Base-by-base conservation (phyloP, 2,329 filamentous ascomycete species). In the Sporothrix luriei region DNA sequence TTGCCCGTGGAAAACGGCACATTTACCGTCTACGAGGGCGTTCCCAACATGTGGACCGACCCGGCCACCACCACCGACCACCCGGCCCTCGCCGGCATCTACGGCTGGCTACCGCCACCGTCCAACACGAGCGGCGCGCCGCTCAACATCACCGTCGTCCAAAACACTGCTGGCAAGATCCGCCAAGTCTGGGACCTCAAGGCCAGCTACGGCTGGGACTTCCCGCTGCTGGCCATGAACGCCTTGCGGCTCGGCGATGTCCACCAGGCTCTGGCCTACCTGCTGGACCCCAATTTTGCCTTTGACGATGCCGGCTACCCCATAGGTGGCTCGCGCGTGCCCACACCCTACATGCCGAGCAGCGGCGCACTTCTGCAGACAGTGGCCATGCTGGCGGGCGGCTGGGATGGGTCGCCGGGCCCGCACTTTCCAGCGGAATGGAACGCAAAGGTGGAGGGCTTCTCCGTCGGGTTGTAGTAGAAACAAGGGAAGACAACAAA, bases 231-330 rank as follows among this genome's bases (percentile, higher is more conserved):
- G 59, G 80, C 80, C 26, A 82, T 82, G 81, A 82, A 82, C 72
- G 76, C 76, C 26, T 73, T 82, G 67, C 75, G 81, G 38, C 75
- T 82, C 7, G 81, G 80, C 3, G 77, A 82, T 65, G 73, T 76
- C 4, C 75, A 78, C 13, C 76, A 79, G 73, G 80, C 80, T 11
- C 71, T 82, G 4, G 76, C 76, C 24, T 82, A 82, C 74, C 75
- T 86, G 19, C 74, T 88, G 26, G 79, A 88, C 75, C 76, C 79
- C 1, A 78, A 82, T 29, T 87, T 85, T 68, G 75, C 77, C 54
- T 87, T 88, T 74, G 85, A 88, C 76, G 85, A 86, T 73, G 82
- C 85, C 0, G 85, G 85, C 0, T 86, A 86, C 75, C 82, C 84
- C 0, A 76, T 84, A 4, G 85, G 85, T 6, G 84, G 84, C 0